Evolutionary conservation across 768 basidiomycete genomes (phyloP).

Genomic region (Podaxis sp.): DNA sequence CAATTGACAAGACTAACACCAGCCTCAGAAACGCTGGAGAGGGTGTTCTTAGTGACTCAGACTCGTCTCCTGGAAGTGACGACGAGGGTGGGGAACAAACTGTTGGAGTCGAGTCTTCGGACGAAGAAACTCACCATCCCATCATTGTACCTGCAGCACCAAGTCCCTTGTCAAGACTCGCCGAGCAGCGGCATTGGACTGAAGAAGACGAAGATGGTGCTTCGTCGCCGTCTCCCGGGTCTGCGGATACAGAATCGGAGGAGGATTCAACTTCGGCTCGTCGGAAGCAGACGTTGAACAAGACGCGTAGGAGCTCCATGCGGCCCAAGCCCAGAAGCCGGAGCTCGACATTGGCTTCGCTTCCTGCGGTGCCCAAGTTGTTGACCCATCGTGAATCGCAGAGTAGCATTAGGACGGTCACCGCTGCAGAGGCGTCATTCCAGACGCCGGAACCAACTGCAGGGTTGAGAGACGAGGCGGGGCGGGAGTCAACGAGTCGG

Average conservation of each 20-base stretch:
- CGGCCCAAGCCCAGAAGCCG: slow-evolving; percentile 47
- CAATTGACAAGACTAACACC: slow-evolving; percentile 33
- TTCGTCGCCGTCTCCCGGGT: slow-evolving; percentile 60
- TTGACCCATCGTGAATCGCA: slow-evolving; percentile 51
- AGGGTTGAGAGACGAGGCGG: slow-evolving; percentile 24
- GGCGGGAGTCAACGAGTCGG: slow-evolving; percentile 23
- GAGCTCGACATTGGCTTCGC: slow-evolving; percentile 66
- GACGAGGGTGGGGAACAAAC: slow-evolving; percentile 28
- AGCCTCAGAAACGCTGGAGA: slow-evolving; percentile 71
- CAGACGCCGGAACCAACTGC: slow-evolving; percentile 23
- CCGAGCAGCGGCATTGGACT: slow-evolving; percentile 51
- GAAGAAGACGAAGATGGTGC: slow-evolving; percentile 52
- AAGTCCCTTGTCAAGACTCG: slow-evolving; percentile 65
- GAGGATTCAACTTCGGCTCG: slow-evolving; percentile 30
- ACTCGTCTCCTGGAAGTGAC: slow-evolving; percentile 50
- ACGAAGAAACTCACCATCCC: slow-evolving; percentile 28
- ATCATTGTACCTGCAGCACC: slow-evolving; percentile 27
- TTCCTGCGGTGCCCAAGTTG: slow-evolving; percentile 37
- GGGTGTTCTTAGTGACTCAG: slow-evolving; percentile 76
- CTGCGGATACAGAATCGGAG: slow-evolving; percentile 59
- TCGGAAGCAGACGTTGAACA: slow-evolving; percentile 28
- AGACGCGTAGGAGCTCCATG: slow-evolving; percentile 30
- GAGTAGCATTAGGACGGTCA: slow-evolving; percentile 73
- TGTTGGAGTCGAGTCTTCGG: slow-evolving; percentile 30
- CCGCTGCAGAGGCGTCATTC: slow-evolving; percentile 48